Evolutionary conservation across 2,329 filamentous ascomycete genomes (phyloP), one percentile per base, ranked within the genome.

Genomic region (Fusarium buxicola): DNA sequence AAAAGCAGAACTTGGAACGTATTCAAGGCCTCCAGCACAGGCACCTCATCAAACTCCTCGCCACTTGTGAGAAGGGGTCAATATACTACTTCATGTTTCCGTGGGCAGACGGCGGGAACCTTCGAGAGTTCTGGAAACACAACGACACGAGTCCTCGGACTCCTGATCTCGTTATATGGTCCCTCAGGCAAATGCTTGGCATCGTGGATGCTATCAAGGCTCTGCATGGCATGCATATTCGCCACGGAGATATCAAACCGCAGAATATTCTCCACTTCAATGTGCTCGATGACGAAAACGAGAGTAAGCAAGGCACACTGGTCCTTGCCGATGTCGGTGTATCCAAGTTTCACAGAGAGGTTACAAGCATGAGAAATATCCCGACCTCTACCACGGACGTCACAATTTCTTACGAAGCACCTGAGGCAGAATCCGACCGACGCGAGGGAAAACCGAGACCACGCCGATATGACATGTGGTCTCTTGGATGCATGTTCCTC

Each of bases 161-260:
- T 12, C 15, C 25, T 1, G 18, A 35, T 0, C 43, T 62, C 2
- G 4, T 63, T 1, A 3, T 47, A 18, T 66, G 63, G 63, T 53
- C 55, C 7, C 41, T 66, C 10, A 16, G 18, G 4, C 63, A 66
- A 39, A 66, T 66, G 32, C 49, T 60, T 2, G 63, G 63, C 1
- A 45, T 66, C 2, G 39, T 32, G 2, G 46, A 48, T 18, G 61
- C 51, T 0, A 46, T 66, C 13, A 21, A 40, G 1, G 63, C 59
- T 5, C 25, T 66, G 1, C 61, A 66, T 12, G 13, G 15, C 2
- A 16, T 13, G 6, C 65, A 51, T 27, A 50, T 45, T 2, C 58
- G 63, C 7, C 64, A 67, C 18, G 64, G 64, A 5, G 64, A 67
- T 21, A 59, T 67, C 8, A 67, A 67, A 10, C 64, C 64, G 0